Base-by-base conservation (phyloP, 139 green algal species). In the Tetradesmus lagerheimii region DNA sequence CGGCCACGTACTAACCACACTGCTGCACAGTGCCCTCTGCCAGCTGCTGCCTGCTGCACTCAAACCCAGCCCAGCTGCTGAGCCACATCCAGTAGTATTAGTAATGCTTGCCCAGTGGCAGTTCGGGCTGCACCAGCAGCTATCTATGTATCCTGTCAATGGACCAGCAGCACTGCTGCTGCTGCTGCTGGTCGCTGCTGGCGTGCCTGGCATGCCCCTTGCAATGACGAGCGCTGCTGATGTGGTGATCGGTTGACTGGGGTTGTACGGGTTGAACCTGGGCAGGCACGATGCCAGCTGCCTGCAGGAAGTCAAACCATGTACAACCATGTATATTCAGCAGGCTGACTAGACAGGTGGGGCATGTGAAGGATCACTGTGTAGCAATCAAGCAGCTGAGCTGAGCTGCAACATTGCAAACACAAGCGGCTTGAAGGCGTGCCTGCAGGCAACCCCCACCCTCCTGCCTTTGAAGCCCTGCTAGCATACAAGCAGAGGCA, bases 251-350 rank as follows among this genome's bases (percentile, higher is more conserved):
- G 82, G 50, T 39, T 80, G 37, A 64, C n/a, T n/a, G 25, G 62
- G 83, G 23, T 66, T 74, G 29, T 80, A 43, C 4, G 29, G 62
- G 38, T 88, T 64, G 34, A 66, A 88, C 4, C 9, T 27, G 12
- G 83, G 83, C 62, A 88, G 37, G 18, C 75, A 39, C 14, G 83
- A 80, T 14, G 83, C 57, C 37, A 88, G 83, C 27, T 41, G 12
- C 64, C 83, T 88, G 64, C 64, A 86, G 47, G n/a, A 20, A 85
- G 25, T 23, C 6, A 39, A 27, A 6, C 29, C 35, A 20, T 18
- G 66, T 25, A 78, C 0, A 78, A 23, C 35, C 14, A 25, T 25
- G 27, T 23, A 25, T 14, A 62, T 20, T 16, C 23, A 31, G 31
- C 57, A 71, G 57, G 45, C 45, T 31, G 57, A 31, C 57, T 11